phyloP scores from a whole-genome alignment of 2,329 filamentous ascomycete species.

The Macroventuria anomochaeta region DNA sequence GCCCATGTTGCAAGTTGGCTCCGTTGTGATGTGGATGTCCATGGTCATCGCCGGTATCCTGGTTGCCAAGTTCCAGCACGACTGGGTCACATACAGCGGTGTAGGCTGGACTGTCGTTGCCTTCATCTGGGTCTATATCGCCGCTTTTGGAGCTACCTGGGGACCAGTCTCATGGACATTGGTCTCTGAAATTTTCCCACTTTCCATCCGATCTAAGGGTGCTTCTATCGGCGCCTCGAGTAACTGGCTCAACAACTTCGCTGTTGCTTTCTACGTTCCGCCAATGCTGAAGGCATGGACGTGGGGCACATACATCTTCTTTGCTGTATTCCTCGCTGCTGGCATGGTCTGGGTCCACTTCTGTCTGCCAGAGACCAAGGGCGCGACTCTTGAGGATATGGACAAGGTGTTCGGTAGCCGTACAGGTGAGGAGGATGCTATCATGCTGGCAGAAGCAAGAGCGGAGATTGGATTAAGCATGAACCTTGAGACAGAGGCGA shows the following conservation, averaged over 20 bases:
- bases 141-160: constrained; percentile 39
- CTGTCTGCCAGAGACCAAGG: constrained; percentile 38
- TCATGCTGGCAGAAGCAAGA: constrained; percentile 34
- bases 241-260: constrained; percentile 51
- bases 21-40: constrained; percentile 45
- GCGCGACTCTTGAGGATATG: constrained; percentile 40
- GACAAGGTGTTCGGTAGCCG: constrained; percentile 36
- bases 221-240: constrained; percentile 45
- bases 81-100: constrained; percentile 28
- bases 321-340: constrained; percentile 38
- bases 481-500: constrained; percentile 30
- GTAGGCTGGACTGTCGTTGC: constrained; percentile 40
- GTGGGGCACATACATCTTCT: constrained; percentile 51
- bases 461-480: constrained; percentile 34
- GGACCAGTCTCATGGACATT: constrained; percentile 39
- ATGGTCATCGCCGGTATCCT: constrained; percentile 38
- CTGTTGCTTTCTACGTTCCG: constrained; percentile 45
- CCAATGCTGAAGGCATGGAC: constrained; percentile 43
- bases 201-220: constrained; percentile 48
- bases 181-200: constrained; percentile 46
- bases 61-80: constrained; percentile 38
- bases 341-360: constrained; percentile 38
- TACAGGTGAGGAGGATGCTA: constrained; percentile 38
- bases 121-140: constrained; percentile 43
- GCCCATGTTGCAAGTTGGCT: constrained; percentile 62